Conservation (phyloP, 163 green algal genomes). For the Dunaliella salina region DNA sequence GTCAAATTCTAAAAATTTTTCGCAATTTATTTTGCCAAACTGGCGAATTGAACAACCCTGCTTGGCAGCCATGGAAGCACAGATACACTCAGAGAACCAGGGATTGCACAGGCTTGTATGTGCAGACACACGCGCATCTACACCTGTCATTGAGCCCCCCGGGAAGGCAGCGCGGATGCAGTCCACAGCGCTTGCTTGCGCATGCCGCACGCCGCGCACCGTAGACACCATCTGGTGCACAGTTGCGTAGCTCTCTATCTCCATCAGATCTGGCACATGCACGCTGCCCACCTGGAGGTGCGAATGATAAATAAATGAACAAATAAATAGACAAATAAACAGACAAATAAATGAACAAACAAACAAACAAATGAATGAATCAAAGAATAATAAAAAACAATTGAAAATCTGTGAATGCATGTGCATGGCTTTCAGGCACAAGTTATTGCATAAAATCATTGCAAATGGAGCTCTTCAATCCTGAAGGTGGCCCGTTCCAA, state of each 20-base stretch:
- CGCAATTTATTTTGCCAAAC: no score
- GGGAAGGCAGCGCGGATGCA: constrained; percentile 85
- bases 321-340: no score
- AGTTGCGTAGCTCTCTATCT: constrained; percentile 89
- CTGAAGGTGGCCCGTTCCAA: no score
- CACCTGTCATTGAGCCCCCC: constrained; percentile 93
- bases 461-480: no score
- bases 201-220: constrained; percentile 65
- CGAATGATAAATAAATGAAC: no score
- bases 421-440: no score
- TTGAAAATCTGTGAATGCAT: neutral
- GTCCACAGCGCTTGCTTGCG: constrained; percentile 47
- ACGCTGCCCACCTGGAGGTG: constrained; percentile 63
- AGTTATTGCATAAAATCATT: no score
- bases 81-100: neutral
- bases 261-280: constrained; percentile 88
- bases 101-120: neutral
- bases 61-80: neutral
- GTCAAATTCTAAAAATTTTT: no score
- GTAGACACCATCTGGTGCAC: constrained; percentile 94
- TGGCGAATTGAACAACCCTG: no score
- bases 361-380: no score
- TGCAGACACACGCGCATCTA: neutral
- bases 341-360: no score
- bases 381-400: neutral